phyloP scores from a whole-genome alignment of 2,329 filamentous ascomycete species.

The Colletotrichum liriopes region DNA sequence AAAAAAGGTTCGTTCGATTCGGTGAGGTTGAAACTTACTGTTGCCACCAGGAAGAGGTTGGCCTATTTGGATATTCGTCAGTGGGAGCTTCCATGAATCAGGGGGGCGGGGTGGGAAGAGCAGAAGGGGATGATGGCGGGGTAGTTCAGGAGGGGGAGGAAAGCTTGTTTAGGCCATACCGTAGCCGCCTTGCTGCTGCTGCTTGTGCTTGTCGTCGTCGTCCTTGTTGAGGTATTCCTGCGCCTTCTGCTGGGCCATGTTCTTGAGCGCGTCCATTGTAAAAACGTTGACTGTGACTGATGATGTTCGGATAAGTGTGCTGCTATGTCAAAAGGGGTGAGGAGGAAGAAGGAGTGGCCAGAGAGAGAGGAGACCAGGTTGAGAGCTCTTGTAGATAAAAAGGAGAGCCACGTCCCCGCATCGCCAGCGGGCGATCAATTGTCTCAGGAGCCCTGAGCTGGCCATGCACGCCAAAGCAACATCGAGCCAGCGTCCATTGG shows the following conservation, averaged over 20 bases:
- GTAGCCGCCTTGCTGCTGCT: conserved; percentile 25
- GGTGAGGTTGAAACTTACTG: conserved; percentile 47
- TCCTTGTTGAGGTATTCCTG: conserved; percentile 53
- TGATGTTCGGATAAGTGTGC: neutral
- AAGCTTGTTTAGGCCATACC: conserved; percentile 23
- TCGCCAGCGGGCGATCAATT: conserved; percentile 30
- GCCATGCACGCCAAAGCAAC: conserved; percentile 28
- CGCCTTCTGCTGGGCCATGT: conserved; percentile 19
- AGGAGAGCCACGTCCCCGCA: conserved; percentile 34
- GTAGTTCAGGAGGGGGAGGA: conserved; percentile 17
- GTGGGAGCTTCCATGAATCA: conserved; percentile 17
- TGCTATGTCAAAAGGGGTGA: neutral
- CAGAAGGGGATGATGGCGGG: conserved; percentile 35
- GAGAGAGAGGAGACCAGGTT: conserved; percentile 4
- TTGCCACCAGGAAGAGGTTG: conserved; percentile 45
- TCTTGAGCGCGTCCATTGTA: conserved; percentile 58
- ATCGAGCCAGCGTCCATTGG: conserved; percentile 13
- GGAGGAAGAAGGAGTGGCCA: neutral
- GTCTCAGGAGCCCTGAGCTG: conserved; percentile 39
- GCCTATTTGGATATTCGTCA: conserved; percentile 24
- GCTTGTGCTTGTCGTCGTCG: conserved; percentile 49
- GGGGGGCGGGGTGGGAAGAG: conserved; percentile 26
- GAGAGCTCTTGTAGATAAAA: conserved; percentile 29
- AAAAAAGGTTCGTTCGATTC: neutral
- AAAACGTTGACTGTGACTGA: neutral